Evolutionary conservation across 2,329 filamentous ascomycete species (phyloP).

Genomic region (Aspergillus tubingensis): DNA sequence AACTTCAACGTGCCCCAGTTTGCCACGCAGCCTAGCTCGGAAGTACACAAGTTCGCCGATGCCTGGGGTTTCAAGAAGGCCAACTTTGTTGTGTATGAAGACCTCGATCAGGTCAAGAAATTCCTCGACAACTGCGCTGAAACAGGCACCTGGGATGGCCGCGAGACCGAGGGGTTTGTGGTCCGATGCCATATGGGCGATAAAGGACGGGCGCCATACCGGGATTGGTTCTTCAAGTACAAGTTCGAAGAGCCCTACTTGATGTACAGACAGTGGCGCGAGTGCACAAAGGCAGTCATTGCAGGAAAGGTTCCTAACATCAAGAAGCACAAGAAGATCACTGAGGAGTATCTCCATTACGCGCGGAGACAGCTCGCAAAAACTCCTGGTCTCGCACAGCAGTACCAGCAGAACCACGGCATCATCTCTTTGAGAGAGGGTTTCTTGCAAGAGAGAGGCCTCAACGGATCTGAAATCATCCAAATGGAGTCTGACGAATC

Average conservation of each 20-base stretch:
- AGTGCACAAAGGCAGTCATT: conserved; percentile 91
- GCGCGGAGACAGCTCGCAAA: conserved; percentile 71
- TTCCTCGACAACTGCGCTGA: conserved; percentile 86
- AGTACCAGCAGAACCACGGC: conserved; percentile 85
- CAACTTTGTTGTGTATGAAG: conserved; percentile 73
- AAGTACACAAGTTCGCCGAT: conserved; percentile 88
- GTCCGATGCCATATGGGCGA: conserved; percentile 75
- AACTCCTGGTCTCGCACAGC: conserved; percentile 66
- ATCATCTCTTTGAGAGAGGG: conserved; percentile 90
- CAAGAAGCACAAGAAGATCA: conserved; percentile 87
- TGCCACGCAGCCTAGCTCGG: conserved; percentile 75
- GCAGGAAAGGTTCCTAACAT: conserved; percentile 69
- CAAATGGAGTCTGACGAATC: conserved; percentile 61
- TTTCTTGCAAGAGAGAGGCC: conserved; percentile 78
- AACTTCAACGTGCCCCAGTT: conserved; percentile 95
- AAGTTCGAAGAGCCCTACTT: conserved; percentile 99
- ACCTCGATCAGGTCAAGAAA: conserved; percentile 69
- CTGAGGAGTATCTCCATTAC: conserved; percentile 84
- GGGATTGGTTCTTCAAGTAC: conserved; percentile 99
- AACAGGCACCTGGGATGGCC: conserved; percentile 84
- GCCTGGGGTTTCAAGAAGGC: conserved; percentile 94
- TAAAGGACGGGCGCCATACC: conserved; percentile 57
- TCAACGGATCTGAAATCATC: conserved; percentile 88
- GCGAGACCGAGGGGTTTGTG: conserved; percentile 95
- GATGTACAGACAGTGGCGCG: conserved; percentile 98